These are phyloP conservation scores for Peronospora farinosa DNA, from an alignment of 352 stramenopile species.

Conservation along the genomic window DNA sequence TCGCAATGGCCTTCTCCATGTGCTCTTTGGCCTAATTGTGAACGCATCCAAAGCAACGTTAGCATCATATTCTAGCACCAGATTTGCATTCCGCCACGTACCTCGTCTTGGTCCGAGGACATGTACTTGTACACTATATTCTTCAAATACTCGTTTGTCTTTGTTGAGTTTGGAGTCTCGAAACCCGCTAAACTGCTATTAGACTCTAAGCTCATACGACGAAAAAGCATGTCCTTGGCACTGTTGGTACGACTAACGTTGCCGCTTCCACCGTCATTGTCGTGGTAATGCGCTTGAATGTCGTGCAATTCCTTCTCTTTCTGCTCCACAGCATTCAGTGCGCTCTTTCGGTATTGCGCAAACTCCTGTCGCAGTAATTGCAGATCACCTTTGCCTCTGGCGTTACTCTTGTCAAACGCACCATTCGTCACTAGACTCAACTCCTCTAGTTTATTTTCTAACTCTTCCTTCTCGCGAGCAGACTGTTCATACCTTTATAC, in stretches of 20 bases:
- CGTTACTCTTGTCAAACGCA: conserved; percentile 20
- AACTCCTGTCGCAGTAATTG: conserved; percentile 72
- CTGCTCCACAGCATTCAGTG: conserved; percentile 72
- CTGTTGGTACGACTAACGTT: conserved; percentile 37
- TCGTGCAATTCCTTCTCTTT: conserved; percentile 76
- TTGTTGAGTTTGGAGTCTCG: conserved; percentile 71
- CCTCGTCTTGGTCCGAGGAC: conserved; percentile 77
- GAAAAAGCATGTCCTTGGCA: conserved; percentile 35
- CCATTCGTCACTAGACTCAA: conserved; percentile 41
- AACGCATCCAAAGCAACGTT: conserved; percentile 6
- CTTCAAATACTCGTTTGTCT: conserved; percentile 86
- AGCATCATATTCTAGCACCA: not conserved
- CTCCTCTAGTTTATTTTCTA: conserved; percentile 71
- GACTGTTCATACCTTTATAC: conserved; percentile 67
- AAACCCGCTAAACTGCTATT: conserved; percentile 75
- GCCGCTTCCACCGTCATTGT: conserved; percentile 30
- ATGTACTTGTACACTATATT: conserved; percentile 91
- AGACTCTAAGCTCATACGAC: conserved; percentile 75
- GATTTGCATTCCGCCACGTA: conserved; percentile 8
- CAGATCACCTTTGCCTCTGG: conserved; percentile 40
- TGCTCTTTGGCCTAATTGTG: conserved; percentile 60
- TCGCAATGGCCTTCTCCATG: conserved; percentile 87
- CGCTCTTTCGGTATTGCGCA: conserved; percentile 68
- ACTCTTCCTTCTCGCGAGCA: conserved; percentile 63
- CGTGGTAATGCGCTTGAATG: conserved; percentile 57